A percentile compares a stretch with the other conserved stretches of the same genome.
phyloP scores from a whole-genome alignment of 2,329 filamentous ascomycete genomes.

The Calonectria ilicicola region DNA sequence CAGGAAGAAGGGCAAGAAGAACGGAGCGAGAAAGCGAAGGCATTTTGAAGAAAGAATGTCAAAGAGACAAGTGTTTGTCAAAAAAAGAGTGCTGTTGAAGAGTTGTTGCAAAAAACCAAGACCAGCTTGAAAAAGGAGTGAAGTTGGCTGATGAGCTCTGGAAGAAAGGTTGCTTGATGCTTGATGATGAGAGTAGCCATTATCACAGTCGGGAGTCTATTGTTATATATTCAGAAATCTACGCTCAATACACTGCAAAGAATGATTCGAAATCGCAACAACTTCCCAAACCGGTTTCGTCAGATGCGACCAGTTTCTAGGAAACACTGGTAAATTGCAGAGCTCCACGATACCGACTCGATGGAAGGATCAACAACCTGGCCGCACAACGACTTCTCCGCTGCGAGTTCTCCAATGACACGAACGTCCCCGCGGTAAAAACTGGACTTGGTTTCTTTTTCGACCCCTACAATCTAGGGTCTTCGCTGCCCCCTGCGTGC shows the following conservation, averaged over 20 bases:
- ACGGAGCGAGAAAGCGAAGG: conserved; percentile 26
- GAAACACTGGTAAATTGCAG: neutral
- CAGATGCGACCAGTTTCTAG: neutral
- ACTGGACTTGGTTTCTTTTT: neutral
- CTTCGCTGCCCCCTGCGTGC: neutral
- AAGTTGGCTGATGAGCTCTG: neutral
- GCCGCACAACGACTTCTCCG: neutral
- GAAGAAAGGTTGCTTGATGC: neutral
- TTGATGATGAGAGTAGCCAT: neutral
- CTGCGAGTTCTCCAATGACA: neutral
- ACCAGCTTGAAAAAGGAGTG: neutral
- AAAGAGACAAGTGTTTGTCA: neutral
- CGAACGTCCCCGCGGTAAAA: neutral
- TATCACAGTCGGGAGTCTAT: neutral
- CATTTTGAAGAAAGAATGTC: conserved; percentile 16
- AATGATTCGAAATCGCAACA: neutral
- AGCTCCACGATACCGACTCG: neutral
- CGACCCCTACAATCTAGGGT: neutral
- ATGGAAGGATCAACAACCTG: neutral
- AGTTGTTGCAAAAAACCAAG: neutral
- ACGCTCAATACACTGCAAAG: neutral
- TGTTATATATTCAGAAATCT: neutral
- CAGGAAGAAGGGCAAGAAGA: conserved; percentile 36
- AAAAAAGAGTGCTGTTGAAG: neutral
- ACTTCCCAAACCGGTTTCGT: neutral